Conservation (phyloP, 129 eudicot species). For the Flaveria trinervia region DNA sequence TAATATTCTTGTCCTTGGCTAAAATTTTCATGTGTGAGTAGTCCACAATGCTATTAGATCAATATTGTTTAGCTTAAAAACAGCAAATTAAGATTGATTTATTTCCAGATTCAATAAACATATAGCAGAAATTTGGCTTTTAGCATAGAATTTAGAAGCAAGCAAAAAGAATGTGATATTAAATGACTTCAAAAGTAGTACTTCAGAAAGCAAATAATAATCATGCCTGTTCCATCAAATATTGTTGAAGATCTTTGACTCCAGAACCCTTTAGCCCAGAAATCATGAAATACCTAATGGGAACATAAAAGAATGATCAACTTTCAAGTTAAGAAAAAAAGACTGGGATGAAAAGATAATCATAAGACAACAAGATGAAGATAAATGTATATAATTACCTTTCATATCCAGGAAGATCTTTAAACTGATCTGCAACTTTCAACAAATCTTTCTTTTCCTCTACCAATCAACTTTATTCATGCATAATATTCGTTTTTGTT, state of each 20-base stretch:
- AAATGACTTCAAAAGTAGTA: constrained; percentile 2
- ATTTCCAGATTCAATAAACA: background rate
- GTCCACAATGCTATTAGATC: background rate
- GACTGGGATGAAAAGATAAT: background rate
- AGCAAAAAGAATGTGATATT: background rate
- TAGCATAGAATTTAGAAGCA: background rate
- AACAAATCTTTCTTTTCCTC: constrained; percentile 79
- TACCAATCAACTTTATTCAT: constrained; percentile 96
- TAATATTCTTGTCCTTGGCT: background rate
- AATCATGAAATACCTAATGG: constrained; percentile 71
- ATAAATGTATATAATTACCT: constrained; percentile 35
- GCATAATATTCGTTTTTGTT: constrained; percentile 84
- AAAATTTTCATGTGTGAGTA: background rate
- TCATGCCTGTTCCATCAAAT: constrained; percentile 77
- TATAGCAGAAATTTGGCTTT: background rate
- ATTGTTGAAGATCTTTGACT: constrained; percentile 73
- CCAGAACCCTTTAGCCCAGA: constrained; percentile 96
- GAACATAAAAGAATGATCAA: constrained; percentile 3
- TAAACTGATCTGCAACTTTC: constrained; percentile 67
- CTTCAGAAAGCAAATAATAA: background rate
- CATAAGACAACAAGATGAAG: background rate
- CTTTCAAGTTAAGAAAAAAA: background rate
- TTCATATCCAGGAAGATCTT: constrained; percentile 86
- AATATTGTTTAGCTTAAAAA: background rate
- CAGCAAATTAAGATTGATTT: background rate